phyloP scores from a whole-genome alignment of 2,329 filamentous ascomycete genomes.

The Pseudocercospora vitis region DNA sequence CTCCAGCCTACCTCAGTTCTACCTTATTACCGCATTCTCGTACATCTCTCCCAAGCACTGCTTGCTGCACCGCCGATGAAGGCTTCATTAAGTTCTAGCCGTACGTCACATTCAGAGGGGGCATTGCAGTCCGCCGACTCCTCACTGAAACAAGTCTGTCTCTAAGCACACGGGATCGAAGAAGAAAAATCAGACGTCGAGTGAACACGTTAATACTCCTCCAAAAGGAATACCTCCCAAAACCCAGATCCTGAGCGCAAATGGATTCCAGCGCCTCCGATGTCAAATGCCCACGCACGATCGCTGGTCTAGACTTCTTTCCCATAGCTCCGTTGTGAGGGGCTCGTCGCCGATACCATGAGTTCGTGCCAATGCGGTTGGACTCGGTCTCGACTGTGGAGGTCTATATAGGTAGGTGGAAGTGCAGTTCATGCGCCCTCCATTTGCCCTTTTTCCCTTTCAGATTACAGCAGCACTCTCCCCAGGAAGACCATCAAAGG shows the following conservation, averaged over 20 bases:
- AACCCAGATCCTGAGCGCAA: too few species aligned
- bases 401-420: background rate
- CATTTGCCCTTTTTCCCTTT: too few species aligned
- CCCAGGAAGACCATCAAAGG: background rate
- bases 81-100: too few species aligned
- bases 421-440: background rate
- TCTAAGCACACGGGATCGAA: background rate
- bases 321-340: conserved; percentile 11
- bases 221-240: too few species aligned
- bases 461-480: too few species aligned
- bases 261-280: too few species aligned
- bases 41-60: too few species aligned
- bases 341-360: background rate
- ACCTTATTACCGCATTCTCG: too few species aligned
- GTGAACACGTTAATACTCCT: background rate
- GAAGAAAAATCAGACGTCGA: background rate
- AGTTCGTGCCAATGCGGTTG: background rate
- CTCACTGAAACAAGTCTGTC: background rate
- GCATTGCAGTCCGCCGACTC: background rate
- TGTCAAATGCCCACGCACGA: background rate
- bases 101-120: background rate
- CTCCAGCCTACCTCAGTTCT: too few species aligned
- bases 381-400: background rate
- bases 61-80: too few species aligned
- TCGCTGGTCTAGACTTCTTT: conserved; percentile 8